Evolutionary conservation across 257 asterid genomes (phyloP), one percentile per base, ranked within the genome.

Genomic region (Rauvolfia tetraphylla): DNA sequence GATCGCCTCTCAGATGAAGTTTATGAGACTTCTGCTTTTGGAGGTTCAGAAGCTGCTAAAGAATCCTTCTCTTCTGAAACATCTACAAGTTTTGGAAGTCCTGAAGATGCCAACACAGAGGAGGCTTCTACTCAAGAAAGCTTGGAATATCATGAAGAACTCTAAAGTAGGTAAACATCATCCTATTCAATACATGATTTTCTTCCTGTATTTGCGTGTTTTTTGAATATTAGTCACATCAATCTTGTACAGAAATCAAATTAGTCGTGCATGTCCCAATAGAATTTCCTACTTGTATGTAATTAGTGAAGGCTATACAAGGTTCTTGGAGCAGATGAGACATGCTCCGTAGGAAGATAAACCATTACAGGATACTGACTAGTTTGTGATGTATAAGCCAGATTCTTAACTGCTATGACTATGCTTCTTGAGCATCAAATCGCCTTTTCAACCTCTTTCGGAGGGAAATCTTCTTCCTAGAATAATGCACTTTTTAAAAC

Each of bases 71-170:
- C 42, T 72, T 49, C 74, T 34, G 79, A 79, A 71, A 51, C 79
- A 8, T 71, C 76, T 62, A 44, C 53, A 81, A 76, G 63, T 71
- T 73, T 63, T 41, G 82, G 82, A 39, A 81, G 23, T 51, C 78
- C 75, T 42, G 90, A 85, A 44, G 82, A 79, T 58, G 38, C 87
- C 44, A 83, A 39, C 81, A 76, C 53, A 73, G 76, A 87, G 23
- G 92, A 82, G 70, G 68, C 85, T 72, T 80, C 90, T 39, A 79
- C 66, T 62, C 80, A 81, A 70, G 89, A 83, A 81, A 85, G 80
- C 79, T 70, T 81, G n/a, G 85, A 79, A 71, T 78, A 76, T 51
- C 87, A 48, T 68, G 97, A 87, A 72, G 98, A 93, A 80, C 79
- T 91, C 42, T 93, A 84, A 82, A 80, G 72, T 74, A 80, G 86